These are phyloP conservation scores for Clavispora asparagi DNA, from an alignment of 805 yeast genomes.

Conservation along the genomic window DNA sequence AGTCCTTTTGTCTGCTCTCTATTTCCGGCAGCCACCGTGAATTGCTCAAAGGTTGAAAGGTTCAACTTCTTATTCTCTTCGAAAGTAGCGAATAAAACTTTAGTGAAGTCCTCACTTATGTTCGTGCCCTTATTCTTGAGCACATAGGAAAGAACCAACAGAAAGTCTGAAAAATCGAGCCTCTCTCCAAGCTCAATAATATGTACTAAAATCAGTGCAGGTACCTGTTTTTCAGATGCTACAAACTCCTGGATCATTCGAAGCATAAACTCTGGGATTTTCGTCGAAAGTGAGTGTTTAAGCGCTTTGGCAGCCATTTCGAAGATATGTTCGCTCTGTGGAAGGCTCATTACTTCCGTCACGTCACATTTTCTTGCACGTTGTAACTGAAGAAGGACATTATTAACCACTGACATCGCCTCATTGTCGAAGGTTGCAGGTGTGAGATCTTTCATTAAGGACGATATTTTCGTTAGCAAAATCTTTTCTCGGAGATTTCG, in stretches of 20 bases:
- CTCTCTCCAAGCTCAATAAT: constrained; percentile 25
- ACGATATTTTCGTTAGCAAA: constrained; percentile 15
- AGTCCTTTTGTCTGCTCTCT: not conserved
- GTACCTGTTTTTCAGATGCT: constrained; percentile 3
- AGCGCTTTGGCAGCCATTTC: constrained; percentile 13
- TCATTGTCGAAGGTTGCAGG: constrained; percentile 5
- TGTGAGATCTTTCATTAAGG: constrained; percentile 9
- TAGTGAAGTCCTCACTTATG: constrained; percentile 14
- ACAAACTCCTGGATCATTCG: constrained; percentile 18
- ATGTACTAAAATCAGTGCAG: constrained; percentile 19
- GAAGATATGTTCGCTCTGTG: constrained; percentile 9
- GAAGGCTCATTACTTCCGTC: not conserved
- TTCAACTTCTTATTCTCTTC: constrained; percentile 4
- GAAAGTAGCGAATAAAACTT: constrained; percentile 12
- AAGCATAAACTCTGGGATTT: constrained; percentile 26
- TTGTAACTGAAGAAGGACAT: constrained; percentile 16
- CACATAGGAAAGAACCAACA: constrained; percentile 6
- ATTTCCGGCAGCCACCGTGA: constrained; percentile 1
- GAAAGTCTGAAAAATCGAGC: constrained; percentile 6
- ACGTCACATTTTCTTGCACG: constrained; percentile 3
- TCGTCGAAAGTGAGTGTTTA: constrained; percentile 2
- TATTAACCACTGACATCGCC: constrained; percentile 17
- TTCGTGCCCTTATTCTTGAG: constrained; percentile 4
- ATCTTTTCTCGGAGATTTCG: constrained; percentile 13
- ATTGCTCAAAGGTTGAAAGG: constrained; percentile 13